Conservation (phyloP, 1,139 yeast genomes). For the Kurtzmaniella quercitrusa region DNA sequence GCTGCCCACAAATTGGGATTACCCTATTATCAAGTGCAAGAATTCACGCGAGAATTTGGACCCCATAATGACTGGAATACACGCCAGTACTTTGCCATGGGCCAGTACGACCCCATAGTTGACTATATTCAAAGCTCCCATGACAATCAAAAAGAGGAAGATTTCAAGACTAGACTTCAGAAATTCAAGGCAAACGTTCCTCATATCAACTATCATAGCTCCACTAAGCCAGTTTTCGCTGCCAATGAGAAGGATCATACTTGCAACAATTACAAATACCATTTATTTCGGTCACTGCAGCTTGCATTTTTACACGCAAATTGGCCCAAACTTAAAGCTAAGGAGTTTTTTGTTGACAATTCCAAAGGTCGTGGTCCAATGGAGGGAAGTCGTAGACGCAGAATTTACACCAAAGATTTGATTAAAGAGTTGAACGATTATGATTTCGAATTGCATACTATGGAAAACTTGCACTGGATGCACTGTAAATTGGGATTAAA, state of each 20-base stretch:
- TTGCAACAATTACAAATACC: slow-evolving; percentile 26
- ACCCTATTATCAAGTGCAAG: slow-evolving; percentile 53
- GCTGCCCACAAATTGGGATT: slow-evolving; percentile 50
- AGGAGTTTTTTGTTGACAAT: slow-evolving; percentile 23
- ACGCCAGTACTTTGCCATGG: slow-evolving; percentile 33
- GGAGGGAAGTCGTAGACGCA: slow-evolving; percentile 16
- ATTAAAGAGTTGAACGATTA: slow-evolving; percentile 22
- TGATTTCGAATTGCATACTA: slow-evolving; percentile 27
- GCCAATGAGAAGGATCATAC: slow-evolving; percentile 17
- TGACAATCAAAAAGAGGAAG: slow-evolving; percentile 4
- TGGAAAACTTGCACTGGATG: slow-evolving; percentile 25
- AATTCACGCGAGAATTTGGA: slow-evolving; percentile 35
- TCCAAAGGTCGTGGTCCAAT: slow-evolving; percentile 27
- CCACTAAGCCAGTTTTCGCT: slow-evolving; percentile 20
- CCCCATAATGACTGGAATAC: slow-evolving; percentile 19
- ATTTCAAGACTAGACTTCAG: slow-evolving; percentile 3
- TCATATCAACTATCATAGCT: slow-evolving; percentile 12
- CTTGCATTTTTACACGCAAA: slow-evolving; percentile 36
- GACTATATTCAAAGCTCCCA: slow-evolving; percentile 24
- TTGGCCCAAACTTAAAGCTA: slow-evolving; percentile 32
- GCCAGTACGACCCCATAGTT: slow-evolving; percentile 35
- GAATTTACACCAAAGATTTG: slow-evolving; percentile 26
- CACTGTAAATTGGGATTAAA: slow-evolving; percentile 23
- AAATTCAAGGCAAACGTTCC: neutral
- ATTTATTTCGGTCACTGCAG: slow-evolving; percentile 24